Conservation (phyloP, 106 monocot genomes). For the Apostasia ramifera region DNA sequence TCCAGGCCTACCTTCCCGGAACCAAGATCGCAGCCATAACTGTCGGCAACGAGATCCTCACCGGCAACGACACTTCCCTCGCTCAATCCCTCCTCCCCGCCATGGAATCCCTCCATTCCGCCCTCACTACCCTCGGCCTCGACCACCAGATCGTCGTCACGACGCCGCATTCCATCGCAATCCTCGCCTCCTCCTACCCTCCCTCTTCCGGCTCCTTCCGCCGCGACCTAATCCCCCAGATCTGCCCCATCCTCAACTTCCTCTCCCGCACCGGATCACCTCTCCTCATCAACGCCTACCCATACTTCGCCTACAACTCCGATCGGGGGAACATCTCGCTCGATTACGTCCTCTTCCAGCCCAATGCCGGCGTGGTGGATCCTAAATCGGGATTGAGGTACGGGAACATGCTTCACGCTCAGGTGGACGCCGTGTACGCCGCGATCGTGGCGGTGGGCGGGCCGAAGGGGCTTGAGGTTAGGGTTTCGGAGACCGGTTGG, state of each 20-base stretch:
- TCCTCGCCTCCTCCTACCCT: slow-evolving; percentile 20
- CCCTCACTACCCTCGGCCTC: slow-evolving; percentile 13
- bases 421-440: slow-evolving; percentile 23
- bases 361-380: slow-evolving; percentile 12
- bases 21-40: slow-evolving; percentile 24
- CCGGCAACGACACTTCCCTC: slow-evolving; percentile 21
- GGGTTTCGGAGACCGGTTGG: slow-evolving; percentile 29
- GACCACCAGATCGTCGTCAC: slow-evolving; percentile 16
- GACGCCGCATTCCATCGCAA: slow-evolving; percentile 19
- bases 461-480: slow-evolving; percentile 4
- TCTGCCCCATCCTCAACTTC: slow-evolving; percentile 21
- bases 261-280: slow-evolving; percentile 11
- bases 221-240: slow-evolving; percentile 1
- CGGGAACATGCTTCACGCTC: slow-evolving; percentile 22
- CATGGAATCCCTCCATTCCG: slow-evolving; percentile 22
- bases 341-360: slow-evolving; percentile 19
- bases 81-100: slow-evolving; percentile 20
- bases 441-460: slow-evolving; percentile 8
- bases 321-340: slow-evolving; percentile 9
- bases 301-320: slow-evolving; percentile 26
- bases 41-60: slow-evolving; percentile 28
- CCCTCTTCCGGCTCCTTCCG: slow-evolving; percentile 17
- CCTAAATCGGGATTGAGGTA: slow-evolving; percentile 11
- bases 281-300: slow-evolving; percentile 28
- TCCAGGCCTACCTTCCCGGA: slow-evolving; percentile 11